Percentiles rank a stretch among this genome's conserved stretches.
Evolutionary conservation across 306 rosid species (phyloP).

Genomic region (Purshia tridentata): DNA sequence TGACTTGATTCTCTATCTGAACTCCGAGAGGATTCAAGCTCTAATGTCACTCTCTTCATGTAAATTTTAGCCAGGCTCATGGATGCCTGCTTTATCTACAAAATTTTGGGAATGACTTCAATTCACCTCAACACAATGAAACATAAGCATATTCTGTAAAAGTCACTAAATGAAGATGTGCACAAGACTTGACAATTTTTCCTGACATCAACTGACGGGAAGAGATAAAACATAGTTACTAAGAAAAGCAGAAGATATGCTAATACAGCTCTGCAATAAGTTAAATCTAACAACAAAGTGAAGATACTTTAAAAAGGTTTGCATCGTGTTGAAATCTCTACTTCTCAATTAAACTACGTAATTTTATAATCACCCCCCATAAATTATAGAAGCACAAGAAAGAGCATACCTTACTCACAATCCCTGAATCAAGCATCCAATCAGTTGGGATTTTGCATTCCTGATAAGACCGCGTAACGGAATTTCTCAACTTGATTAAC

Average conservation of each 20-base stretch:
- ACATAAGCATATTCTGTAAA: neutral
- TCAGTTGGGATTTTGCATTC: conserved; percentile 65
- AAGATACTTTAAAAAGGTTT: neutral
- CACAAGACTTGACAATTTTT: neutral
- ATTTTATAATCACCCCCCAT: neutral
- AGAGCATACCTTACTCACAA: conserved; percentile 55
- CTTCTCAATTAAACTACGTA: neutral
- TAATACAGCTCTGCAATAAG: neutral
- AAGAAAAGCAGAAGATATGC: neutral
- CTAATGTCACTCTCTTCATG: conserved; percentile 82
- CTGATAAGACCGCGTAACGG: conserved; percentile 59
- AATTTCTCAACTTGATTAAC: conserved; percentile 56
- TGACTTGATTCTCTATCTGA: conserved; percentile 77
- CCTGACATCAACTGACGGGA: neutral
- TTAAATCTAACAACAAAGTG: neutral
- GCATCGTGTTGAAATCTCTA: neutral
- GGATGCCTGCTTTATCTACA: conserved; percentile 81
- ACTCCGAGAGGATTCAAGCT: conserved; percentile 60
- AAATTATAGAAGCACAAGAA: neutral
- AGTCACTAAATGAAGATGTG: neutral
- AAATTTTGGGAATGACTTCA: conserved; percentile 15
- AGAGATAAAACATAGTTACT: neutral
- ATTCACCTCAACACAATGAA: conserved; percentile 7
- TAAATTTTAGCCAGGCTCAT: conserved; percentile 78
- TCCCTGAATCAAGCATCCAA: conserved; percentile 97